These are phyloP conservation scores for Diaporthe aspalathi DNA, from an alignment of 2,329 filamentous ascomycete genomes.

Conservation along the genomic window DNA sequence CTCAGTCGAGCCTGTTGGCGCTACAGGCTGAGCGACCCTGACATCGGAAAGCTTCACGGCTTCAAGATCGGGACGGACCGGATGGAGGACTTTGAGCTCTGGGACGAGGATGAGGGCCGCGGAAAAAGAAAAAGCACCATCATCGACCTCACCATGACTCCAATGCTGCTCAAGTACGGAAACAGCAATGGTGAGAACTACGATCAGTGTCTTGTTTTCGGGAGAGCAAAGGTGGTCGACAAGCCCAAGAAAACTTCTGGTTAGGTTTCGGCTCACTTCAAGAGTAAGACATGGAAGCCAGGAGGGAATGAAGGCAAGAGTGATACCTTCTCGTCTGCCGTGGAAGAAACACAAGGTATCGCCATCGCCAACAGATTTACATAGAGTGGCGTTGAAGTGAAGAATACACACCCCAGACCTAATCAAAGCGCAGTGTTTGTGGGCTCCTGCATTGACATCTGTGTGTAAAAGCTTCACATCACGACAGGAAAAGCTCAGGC, in stretches of 20 bases:
- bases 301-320: too few relatives aligned
- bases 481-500: background rate
- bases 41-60: background rate
- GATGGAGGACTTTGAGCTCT: background rate
- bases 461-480: too few relatives aligned
- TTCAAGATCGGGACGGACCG: background rate
- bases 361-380: too few relatives aligned
- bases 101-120: background rate
- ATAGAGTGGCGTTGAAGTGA: too few relatives aligned
- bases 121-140: background rate
- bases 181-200: background rate
- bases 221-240: background rate
- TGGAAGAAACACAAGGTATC: too few relatives aligned
- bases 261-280: fast-evolving
- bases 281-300: fast-evolving
- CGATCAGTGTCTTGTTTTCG: background rate
- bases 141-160: background rate
- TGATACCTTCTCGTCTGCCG: too few relatives aligned
- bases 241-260: background rate
- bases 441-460: too few relatives aligned
- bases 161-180: background rate
- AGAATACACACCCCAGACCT: too few relatives aligned
- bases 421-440: too few relatives aligned
- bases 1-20: background rate
- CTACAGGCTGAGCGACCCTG: background rate